Base-by-base conservation (phyloP, 148 eudicot species). In the Limonium bicolor region DNA sequence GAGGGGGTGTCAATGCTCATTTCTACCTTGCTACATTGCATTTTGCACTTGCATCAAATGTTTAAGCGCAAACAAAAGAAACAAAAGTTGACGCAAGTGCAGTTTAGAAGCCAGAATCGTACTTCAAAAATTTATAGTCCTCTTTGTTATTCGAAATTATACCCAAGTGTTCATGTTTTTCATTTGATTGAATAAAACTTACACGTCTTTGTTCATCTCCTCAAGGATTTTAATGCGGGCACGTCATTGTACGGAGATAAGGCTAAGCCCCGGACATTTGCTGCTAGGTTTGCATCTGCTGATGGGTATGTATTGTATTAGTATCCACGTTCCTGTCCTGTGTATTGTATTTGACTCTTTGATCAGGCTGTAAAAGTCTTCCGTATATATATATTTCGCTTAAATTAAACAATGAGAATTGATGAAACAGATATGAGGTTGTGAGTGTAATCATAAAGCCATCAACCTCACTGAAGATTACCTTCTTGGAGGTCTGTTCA, bases 231-330 rank as follows among this genome's bases (percentile, higher is more conserved):
- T 46, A 92, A 72, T 65, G 88, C 74, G 39, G 99, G 95, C 38
- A 43, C 62, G 28, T 73, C 99, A 44, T 83, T 92, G 29, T 92
- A 92, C 56, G 99, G 99, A 58, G 99, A 92, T 58, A 92, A 81
- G 65, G 99, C 54, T 47, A 92, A 92, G 69, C 66, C 95, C 25
- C 85, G 76, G 78, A 69, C 77, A 41, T 92, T 70, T 56, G 95
- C 95, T 11, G 99, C 99, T 49, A 85, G 80, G 17, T 92, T 92
- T 70, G 74, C 85, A 13, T 66, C 95, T 60, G 20, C 86, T 41
- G 95, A 92, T 70, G 95, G 99, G 99, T 92, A 92, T 41, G n/a
- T n/a, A n/a, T n/a, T n/a, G n/a, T n/a, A n/a, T n/a, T n/a, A 13
- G 21, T 27, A 12, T 27, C 47, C 24, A 18, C 41, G 29, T 6